Evolutionary conservation across 768 basidiomycete species (phyloP), one percentile per base, ranked within the genome.

Genomic region (Lactifluus hygrophoroides): DNA sequence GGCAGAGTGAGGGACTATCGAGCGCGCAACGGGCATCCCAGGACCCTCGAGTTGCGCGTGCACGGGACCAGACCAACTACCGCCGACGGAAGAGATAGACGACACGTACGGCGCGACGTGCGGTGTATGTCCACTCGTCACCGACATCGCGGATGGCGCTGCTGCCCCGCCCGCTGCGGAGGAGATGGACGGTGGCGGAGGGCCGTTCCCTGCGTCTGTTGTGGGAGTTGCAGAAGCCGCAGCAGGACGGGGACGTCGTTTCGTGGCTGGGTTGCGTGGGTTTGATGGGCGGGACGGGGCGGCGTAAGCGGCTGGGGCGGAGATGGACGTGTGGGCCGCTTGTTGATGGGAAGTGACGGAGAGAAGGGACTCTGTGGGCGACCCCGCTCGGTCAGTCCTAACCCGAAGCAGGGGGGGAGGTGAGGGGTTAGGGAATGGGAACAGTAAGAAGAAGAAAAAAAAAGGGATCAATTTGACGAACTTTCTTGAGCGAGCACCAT

Each of bases 301-400:
- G 25, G 72, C 68, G 23, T 59, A 46, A 13, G 61, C 34, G 14
- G 49, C 11, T 1, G 58, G 53, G 16, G 58, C 58, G 3, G 58
- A 54, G n/a, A 54, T 49, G 32, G 58, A n/a, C 8, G 14, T 42
- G n/a, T 13, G 21, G 32, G 32, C 32, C 10, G 32, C 2, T 23
- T 43, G 68, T 52, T 80, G 70, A 64, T 88, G 85, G 28, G 85
- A 85, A n/a, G 80, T 81, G 67, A 83, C 79, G 1, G 88, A 90
- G 43, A 85, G 74, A 35, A 88, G 66, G 9, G 88, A 90, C 66
- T 89, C 88, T 13, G 86, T 77, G 6, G 88, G 88, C 2, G 88
- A 90, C 25, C 75, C 73, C 13, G 77, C 78, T 51, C 86, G 83
- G 65, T 88, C 86, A 28, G 70, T 74, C 69, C 86, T 88, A n/a